These are phyloP conservation scores for Aspergillus aculeatinus DNA, from an alignment of 2,329 filamentous ascomycete genomes.

Conservation along the genomic window DNA sequence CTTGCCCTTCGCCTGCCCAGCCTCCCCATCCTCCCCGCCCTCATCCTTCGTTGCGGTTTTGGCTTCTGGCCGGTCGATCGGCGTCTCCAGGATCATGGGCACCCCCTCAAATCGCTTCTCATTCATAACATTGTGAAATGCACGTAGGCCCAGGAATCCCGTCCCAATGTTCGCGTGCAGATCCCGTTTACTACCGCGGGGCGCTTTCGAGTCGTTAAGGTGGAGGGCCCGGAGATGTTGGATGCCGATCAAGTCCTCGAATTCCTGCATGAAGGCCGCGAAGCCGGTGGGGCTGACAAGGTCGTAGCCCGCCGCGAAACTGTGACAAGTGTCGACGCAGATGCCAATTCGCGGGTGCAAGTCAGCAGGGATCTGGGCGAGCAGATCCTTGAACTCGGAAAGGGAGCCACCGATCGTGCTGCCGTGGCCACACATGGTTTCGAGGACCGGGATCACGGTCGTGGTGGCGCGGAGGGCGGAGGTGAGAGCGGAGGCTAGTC, in stretches of 20 bases:
- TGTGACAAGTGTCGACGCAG: constrained; percentile 95
- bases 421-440: constrained; percentile 92
- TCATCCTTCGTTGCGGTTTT: constrained; percentile 8
- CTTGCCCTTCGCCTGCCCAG: constrained; percentile 19
- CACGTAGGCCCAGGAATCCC: constrained; percentile 83
- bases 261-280: constrained; percentile 68
- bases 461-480: constrained; percentile 73
- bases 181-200: constrained; percentile 76
- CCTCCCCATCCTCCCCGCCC: constrained; percentile 13
- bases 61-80: constrained; percentile 65
- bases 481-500: constrained; percentile 82
- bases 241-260: constrained; percentile 74
- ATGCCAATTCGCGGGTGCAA: constrained; percentile 85
- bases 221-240: constrained; percentile 83
- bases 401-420: constrained; percentile 85
- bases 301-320: constrained; percentile 93
- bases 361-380: constrained; percentile 65
- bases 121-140: constrained; percentile 91
- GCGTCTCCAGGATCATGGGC: constrained; percentile 96
- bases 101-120: constrained; percentile 70
- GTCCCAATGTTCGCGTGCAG: constrained; percentile 96
- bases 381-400: constrained; percentile 82
- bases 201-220: constrained; percentile 93
- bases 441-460: constrained; percentile 77
- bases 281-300: constrained; percentile 74